A percentile compares a stretch with the other conserved stretches of the same genome.
phyloP scores from a whole-genome alignment of 2,329 filamentous ascomycete species.

The Aspergillus sp. region DNA sequence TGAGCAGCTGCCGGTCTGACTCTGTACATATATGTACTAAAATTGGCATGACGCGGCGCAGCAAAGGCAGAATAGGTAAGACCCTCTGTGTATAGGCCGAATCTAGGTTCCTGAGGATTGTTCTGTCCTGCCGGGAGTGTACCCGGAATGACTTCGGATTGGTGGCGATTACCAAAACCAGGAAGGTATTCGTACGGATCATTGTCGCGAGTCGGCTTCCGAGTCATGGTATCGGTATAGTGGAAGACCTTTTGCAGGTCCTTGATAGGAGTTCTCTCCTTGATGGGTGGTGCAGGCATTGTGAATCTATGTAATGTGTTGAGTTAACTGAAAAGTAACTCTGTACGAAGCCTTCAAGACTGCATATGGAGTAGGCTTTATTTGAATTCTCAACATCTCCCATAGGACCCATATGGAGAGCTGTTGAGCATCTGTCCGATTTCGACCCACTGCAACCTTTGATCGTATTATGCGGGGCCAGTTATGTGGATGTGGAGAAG shows the following conservation, averaged over 20 bases:
- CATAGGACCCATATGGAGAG: too few species aligned
- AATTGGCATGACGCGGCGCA: constrained; percentile 20
- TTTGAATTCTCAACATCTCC: too few species aligned
- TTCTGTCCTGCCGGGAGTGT: constrained; percentile 27
- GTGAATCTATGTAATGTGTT: not conserved
- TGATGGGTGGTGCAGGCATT: constrained; percentile 22
- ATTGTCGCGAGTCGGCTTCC: constrained; percentile 23
- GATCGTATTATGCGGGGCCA: too few species aligned
- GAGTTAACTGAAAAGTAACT: too few species aligned
- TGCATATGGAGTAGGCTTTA: too few species aligned
- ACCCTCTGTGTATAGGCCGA: constrained; percentile 27
- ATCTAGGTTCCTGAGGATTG: constrained; percentile 26
- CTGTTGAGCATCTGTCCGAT: too few species aligned
- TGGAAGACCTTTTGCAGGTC: constrained; percentile 25
- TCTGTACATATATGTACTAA: constrained; percentile 24
- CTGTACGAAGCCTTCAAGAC: too few species aligned
- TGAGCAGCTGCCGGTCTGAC: constrained; percentile 22
- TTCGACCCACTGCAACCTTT: too few species aligned
- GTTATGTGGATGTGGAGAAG: too few species aligned
- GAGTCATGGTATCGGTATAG: constrained; percentile 24
- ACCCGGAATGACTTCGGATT: constrained; percentile 29
- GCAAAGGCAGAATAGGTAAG: constrained; percentile 24
- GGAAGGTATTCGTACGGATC: constrained; percentile 25
- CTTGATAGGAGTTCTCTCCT: constrained; percentile 15
- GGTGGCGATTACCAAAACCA: constrained; percentile 26